Evolutionary conservation across 768 basidiomycete genomes (phyloP).

Genomic region (Collybiopsis luxurians): DNA sequence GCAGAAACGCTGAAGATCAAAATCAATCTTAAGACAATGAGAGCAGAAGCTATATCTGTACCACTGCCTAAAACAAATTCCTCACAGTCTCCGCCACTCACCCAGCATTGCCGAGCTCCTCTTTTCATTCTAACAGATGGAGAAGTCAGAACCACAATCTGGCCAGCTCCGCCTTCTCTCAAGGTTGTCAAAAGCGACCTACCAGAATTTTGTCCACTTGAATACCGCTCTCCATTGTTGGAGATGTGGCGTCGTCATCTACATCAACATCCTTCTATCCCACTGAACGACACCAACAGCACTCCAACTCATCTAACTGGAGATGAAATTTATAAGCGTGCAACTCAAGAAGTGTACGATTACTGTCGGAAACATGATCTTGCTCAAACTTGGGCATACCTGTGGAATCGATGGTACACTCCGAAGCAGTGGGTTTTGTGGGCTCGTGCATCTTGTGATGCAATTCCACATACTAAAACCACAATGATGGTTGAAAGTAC

Average conservation of each 20-base stretch:
- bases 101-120: no score
- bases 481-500: neutral
- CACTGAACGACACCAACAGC: neutral
- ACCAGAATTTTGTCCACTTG: neutral
- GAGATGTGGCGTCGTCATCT: neutral
- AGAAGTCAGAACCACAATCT: neutral
- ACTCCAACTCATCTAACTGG: neutral
- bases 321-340: neutral
- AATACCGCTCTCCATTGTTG: neutral
- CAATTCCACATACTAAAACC: neutral
- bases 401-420: constrained; percentile 28
- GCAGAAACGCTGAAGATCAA: no score
- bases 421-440: constrained; percentile 22
- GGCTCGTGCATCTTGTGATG: constrained; percentile 11
- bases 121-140: neutral
- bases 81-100: no score
- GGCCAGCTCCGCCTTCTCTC: neutral
- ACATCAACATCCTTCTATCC: neutral
- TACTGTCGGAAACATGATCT: constrained; percentile 20
- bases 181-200: neutral
- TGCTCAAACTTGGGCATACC: constrained; percentile 24
- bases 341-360: constrained; percentile 16
- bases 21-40: no score
- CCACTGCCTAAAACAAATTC: no score
- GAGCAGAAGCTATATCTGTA: no score